phyloP scores from a whole-genome alignment of 108 stramenopile species.

The Nannochloropsis oceanica region DNA sequence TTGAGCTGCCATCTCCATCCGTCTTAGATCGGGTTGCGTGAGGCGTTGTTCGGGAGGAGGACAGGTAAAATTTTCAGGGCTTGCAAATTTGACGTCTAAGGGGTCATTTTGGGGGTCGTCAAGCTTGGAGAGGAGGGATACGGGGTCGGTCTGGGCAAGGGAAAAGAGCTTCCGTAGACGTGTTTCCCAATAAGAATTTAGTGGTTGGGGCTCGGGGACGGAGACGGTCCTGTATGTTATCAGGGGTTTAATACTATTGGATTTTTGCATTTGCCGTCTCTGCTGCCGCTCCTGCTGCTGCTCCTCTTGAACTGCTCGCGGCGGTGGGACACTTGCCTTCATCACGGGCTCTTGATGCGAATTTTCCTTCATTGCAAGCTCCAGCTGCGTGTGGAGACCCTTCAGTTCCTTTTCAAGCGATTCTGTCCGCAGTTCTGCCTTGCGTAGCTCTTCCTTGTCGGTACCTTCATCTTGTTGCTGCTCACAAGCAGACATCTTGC shows the following conservation, averaged over 20 bases:
- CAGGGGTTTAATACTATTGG: not conserved
- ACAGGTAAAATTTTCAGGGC: slow-evolving; percentile 3
- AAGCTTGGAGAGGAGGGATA: not conserved
- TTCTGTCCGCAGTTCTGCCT: not conserved
- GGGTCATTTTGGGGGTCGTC: not conserved
- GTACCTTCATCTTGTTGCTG: not conserved
- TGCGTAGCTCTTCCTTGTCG: not conserved
- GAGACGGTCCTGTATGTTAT: not conserved
- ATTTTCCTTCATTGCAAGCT: not conserved
- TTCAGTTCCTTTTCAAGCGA: not conserved
- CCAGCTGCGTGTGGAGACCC: not conserved
- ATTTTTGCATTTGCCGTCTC: too few species aligned
- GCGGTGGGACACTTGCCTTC: not conserved
- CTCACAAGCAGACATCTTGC: not conserved
- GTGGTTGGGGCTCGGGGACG: not conserved
- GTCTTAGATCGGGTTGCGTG: slow-evolving; percentile 9
- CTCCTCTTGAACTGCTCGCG: not conserved
- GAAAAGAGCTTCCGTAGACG: not conserved
- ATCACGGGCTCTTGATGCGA: too few species aligned
- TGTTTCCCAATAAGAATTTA: not conserved
- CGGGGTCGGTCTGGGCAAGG: not conserved
- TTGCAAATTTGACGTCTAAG: not conserved
- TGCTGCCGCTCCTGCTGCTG: not conserved
- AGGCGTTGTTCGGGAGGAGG: slow-evolving; percentile 3
- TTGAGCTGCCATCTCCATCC: not conserved